phyloP scores from a whole-genome alignment of 1,139 yeast species.

The Lodderomyces pseudojiufengensis region DNA sequence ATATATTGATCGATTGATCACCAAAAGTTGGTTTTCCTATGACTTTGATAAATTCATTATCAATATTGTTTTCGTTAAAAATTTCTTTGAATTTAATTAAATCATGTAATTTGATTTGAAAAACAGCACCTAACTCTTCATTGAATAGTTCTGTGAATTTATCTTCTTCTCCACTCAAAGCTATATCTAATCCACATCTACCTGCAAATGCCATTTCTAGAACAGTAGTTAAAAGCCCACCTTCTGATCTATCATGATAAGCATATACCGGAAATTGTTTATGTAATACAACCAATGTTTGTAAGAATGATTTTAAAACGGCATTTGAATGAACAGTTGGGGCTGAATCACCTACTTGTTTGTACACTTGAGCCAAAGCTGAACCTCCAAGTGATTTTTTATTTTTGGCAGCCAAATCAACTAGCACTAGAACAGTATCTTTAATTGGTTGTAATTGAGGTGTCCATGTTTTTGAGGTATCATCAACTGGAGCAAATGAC shows the following conservation, averaged over 20 bases:
- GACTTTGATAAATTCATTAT: slow-evolving; percentile 48
- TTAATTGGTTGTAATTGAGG: slow-evolving; percentile 59
- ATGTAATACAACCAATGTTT: slow-evolving; percentile 69
- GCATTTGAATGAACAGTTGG: slow-evolving; percentile 78
- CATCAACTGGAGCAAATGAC: slow-evolving; percentile 82
- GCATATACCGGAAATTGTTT: slow-evolving; percentile 66
- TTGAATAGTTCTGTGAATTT: slow-evolving; percentile 64
- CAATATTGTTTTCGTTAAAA: slow-evolving; percentile 56
- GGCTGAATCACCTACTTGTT: slow-evolving; percentile 75
- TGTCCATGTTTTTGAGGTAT: slow-evolving; percentile 93
- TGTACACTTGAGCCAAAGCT: slow-evolving; percentile 90
- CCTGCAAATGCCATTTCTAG: slow-evolving; percentile 98
- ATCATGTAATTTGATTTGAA: slow-evolving; percentile 68
- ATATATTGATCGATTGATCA: slow-evolving; percentile 47
- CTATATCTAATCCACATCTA: slow-evolving; percentile 66
- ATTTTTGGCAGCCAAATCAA: slow-evolving; percentile 67
- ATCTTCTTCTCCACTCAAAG: slow-evolving; percentile 32
- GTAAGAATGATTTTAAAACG: slow-evolving; percentile 64
- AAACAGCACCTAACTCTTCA: slow-evolving; percentile 95
- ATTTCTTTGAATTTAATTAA: slow-evolving; percentile 52
- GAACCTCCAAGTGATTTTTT: slow-evolving; percentile 82
- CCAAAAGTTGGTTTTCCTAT: slow-evolving; percentile 65
- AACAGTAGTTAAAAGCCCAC: slow-evolving; percentile 84
- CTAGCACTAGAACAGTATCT: slow-evolving; percentile 67
- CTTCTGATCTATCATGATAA: slow-evolving; percentile 96